These are phyloP conservation scores for Candida sanyiensis DNA, from an alignment of 805 yeast species.

Conservation along the genomic window DNA sequence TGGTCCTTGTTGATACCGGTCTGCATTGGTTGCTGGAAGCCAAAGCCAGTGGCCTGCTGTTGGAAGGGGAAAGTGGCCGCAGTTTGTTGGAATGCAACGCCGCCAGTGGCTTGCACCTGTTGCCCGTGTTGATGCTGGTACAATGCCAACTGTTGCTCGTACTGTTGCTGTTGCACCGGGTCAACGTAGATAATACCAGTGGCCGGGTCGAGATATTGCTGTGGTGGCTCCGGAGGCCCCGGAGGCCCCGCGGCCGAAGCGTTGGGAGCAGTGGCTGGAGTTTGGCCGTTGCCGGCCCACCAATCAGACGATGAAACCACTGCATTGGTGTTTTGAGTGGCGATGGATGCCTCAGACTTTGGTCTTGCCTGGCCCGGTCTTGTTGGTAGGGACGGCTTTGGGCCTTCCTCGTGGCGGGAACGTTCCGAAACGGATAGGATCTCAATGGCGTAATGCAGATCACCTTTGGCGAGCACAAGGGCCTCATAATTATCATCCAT, in stretches of 20 bases:
- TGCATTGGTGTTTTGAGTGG: slow-evolving; percentile 5
- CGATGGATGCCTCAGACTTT: slow-evolving; percentile 4
- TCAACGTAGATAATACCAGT: slow-evolving; percentile 69
- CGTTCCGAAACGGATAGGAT: slow-evolving; percentile 40
- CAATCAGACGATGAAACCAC: slow-evolving; percentile 24
- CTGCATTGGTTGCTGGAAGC: slow-evolving; percentile 7
- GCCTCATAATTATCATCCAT: slow-evolving; percentile 60
- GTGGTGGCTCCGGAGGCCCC: slow-evolving; percentile 39
- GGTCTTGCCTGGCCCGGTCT: slow-evolving; percentile 23
- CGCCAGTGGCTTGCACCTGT: slow-evolving; percentile 4
- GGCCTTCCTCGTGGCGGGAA: slow-evolving; percentile 31
- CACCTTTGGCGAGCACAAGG: slow-evolving; percentile 52
- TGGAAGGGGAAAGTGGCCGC: slow-evolving; percentile 5
- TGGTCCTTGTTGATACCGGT: slow-evolving; percentile 20
- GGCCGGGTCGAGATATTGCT: slow-evolving; percentile 68
- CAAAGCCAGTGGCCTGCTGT: slow-evolving; percentile 6
- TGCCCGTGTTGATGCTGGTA: slow-evolving; percentile 11
- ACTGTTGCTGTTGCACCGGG: slow-evolving; percentile 48
- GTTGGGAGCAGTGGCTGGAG: slow-evolving; percentile 19
- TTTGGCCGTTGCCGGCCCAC: neutral
- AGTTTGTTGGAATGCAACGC: neutral
- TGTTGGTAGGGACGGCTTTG: slow-evolving; percentile 44
- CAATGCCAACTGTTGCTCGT: slow-evolving; percentile 23
- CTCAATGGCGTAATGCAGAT: slow-evolving; percentile 52
- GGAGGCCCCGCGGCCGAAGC: too few relatives aligned